Percentiles rank a stretch among this genome's conserved stretches.
phyloP scores from a whole-genome alignment of 2,329 filamentous ascomycete genomes.

The Ascochyta koolunga region DNA sequence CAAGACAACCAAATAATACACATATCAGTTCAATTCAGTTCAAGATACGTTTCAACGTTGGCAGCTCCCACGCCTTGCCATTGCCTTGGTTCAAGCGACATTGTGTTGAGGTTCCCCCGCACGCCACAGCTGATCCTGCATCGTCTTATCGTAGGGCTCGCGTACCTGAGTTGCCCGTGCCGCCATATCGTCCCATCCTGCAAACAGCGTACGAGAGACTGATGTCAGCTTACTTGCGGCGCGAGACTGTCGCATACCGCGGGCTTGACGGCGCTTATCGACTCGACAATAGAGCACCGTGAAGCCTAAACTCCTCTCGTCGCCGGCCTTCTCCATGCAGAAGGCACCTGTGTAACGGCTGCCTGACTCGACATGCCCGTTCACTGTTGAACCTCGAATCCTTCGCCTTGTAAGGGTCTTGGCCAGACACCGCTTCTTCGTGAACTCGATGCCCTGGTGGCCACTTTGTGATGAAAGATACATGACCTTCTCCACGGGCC shows the following conservation, averaged over 20 bases:
- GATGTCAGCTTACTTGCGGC: constrained; percentile 24
- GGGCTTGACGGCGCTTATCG: constrained; percentile 27
- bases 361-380: constrained; percentile 26
- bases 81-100: constrained; percentile 3
- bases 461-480: constrained; percentile 1
- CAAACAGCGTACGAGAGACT: constrained; percentile 3
- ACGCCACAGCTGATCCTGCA: constrained; percentile 18
- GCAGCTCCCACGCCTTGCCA: neutral
- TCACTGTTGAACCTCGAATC: constrained; percentile 29
- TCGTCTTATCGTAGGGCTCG: constrained; percentile 9
- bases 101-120: constrained; percentile 25
- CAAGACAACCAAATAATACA: neutral
- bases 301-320: neutral
- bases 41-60: neutral
- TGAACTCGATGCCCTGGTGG: neutral
- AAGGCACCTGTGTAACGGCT: constrained; percentile 5
- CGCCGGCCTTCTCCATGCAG: constrained; percentile 2
- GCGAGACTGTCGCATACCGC: constrained; percentile 28
- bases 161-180: constrained; percentile 20
- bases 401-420: constrained; percentile 14
- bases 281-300: constrained; percentile 1
- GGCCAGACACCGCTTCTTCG: constrained; percentile 10
- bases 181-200: constrained; percentile 20
- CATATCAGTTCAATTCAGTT: neutral
- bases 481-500: neutral